Evolutionary conservation across 257 asterid genomes (phyloP).

Genomic region (Ballota nigra): DNA sequence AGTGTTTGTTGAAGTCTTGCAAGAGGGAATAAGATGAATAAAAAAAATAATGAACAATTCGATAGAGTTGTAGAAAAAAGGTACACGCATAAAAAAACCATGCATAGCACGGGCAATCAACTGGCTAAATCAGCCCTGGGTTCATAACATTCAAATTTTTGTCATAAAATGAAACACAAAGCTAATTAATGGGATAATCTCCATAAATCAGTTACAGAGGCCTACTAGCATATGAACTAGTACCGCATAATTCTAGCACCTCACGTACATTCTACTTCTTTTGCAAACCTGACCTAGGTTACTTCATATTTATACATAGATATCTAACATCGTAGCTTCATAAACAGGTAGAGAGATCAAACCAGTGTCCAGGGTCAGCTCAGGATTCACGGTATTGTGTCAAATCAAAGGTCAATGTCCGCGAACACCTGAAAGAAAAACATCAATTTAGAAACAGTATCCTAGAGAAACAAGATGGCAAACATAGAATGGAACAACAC

Average conservation of each 20-base stretch:
- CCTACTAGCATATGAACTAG: neutral
- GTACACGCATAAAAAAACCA: too few species aligned
- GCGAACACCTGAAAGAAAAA: slow-evolving; percentile 64
- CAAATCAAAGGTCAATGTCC: slow-evolving; percentile 78
- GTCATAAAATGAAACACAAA: too few species aligned
- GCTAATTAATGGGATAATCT: neutral
- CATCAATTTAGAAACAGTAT: neutral
- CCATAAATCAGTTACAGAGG: neutral
- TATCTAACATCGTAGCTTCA: neutral
- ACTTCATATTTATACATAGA: slow-evolving; percentile 5
- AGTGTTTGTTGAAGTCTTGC: too few species aligned
- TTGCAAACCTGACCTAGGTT: neutral
- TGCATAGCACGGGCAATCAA: too few species aligned
- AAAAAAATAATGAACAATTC: too few species aligned
- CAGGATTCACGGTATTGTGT: slow-evolving; percentile 71
- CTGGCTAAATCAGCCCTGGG: too few species aligned
- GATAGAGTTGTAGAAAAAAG: too few species aligned
- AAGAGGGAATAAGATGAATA: too few species aligned
- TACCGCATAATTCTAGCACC: neutral
- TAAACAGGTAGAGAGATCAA: neutral
- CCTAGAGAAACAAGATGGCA: neutral
- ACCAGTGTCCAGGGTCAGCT: neutral
- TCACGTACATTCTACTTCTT: slow-evolving; percentile 27
- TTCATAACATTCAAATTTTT: too few species aligned
- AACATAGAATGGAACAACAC: neutral